phyloP scores from a whole-genome alignment of 805 yeast species.

The Metschnikowia similis region DNA sequence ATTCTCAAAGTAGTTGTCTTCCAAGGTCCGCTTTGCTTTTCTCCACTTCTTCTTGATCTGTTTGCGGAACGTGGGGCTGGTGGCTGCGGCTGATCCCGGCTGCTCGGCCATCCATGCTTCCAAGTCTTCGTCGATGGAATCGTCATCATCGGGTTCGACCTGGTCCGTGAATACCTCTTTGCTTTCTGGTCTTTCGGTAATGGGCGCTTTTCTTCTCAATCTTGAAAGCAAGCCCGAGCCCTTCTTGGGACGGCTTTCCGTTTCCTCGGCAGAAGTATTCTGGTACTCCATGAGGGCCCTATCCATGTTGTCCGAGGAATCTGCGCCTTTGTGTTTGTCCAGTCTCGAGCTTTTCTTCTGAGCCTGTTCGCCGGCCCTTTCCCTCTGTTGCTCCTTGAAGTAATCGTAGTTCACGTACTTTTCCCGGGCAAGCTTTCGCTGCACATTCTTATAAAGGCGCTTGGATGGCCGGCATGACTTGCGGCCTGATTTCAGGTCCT shows the following conservation, averaged over 20 bases:
- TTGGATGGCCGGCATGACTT: constrained; percentile 23
- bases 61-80: background rate
- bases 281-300: background rate
- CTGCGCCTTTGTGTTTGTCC: background rate
- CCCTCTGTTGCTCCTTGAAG: constrained; percentile 20
- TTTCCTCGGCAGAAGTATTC: background rate
- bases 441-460: constrained; percentile 19
- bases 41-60: constrained; percentile 1
- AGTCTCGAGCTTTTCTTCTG: constrained; percentile 10
- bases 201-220: background rate
- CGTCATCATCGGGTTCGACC: background rate
- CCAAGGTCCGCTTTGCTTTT: constrained; percentile 3
- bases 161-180: background rate
- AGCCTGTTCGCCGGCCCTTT: background rate
- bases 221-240: background rate
- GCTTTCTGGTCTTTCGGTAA: background rate
- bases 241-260: background rate
- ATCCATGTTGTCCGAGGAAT: background rate
- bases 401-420: constrained; percentile 35
- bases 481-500: constrained; percentile 19
- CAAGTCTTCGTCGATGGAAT: constrained; percentile 1
- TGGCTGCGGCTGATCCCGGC: background rate
- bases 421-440: constrained; percentile 26
- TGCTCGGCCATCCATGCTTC: constrained; percentile 2
- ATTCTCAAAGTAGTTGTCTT: constrained; percentile 5